phyloP scores from a whole-genome alignment of 140 eudicot species.

The Senecio squalidus region DNA sequence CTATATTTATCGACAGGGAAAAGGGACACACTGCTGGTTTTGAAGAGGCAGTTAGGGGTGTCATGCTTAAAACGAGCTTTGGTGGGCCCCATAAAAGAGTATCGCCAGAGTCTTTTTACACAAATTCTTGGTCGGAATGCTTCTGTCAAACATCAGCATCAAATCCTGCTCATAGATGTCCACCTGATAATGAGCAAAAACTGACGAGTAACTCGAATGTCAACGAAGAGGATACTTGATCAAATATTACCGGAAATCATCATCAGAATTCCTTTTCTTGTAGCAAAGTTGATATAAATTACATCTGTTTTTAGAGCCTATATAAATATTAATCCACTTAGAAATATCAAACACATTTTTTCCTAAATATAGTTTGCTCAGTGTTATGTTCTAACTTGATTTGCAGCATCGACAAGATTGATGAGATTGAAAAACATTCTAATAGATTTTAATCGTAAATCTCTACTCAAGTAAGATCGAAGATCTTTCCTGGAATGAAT shows the following conservation, averaged over 20 bases:
- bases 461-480: no score
- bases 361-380: background rate
- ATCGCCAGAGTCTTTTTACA: conserved; percentile 86
- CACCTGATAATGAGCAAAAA: conserved; percentile 37
- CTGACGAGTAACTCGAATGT: conserved; percentile 19
- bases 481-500: no score
- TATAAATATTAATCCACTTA: background rate
- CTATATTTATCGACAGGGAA: conserved; percentile 76
- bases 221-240: conserved; percentile 5
- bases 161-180: conserved; percentile 81
- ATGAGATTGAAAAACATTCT: no score
- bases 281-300: background rate
- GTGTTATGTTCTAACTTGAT: no score
- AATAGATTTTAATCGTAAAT: no score
- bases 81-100: conserved; percentile 94
- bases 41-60: conserved; percentile 79
- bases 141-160: conserved; percentile 63
- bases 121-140: conserved; percentile 99
- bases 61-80: conserved; percentile 68
- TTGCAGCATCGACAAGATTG: no score
- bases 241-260: background rate
- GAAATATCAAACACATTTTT: background rate
- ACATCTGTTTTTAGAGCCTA: background rate
- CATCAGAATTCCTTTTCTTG: conserved; percentile 8
- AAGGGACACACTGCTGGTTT: conserved; percentile 62